A percentile compares a stretch with the other conserved stretches of the same genome.
Conservation (phyloP, 345 rosid species). For the Eucalyptus curtisii region DNA sequence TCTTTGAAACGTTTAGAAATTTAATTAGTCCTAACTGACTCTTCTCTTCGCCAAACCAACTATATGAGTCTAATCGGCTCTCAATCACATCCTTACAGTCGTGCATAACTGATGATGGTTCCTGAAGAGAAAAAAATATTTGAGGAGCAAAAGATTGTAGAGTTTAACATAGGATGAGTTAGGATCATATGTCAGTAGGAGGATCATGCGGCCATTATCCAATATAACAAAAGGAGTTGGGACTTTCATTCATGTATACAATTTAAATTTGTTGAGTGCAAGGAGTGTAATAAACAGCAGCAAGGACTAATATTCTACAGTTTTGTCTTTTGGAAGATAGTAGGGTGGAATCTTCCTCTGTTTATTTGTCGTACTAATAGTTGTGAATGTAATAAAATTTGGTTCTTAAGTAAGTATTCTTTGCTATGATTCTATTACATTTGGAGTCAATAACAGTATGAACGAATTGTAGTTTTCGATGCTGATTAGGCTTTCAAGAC, state of each 20-base stretch:
- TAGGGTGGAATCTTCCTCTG: neutral
- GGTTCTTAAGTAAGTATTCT: neutral
- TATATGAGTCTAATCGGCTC: neutral
- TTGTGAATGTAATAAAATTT: neutral
- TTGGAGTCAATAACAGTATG: neutral
- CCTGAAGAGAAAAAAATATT: neutral
- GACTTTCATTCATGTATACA: neutral
- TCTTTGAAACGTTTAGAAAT: neutral
- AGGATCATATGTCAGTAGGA: neutral
- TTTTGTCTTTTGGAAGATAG: neutral
- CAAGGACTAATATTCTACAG: neutral
- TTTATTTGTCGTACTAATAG: neutral
- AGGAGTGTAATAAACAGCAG: neutral
- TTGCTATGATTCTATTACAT: neutral
- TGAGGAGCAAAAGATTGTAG: neutral
- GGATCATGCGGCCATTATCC: neutral
- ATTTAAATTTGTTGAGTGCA: neutral
- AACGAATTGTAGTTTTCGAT: neutral
- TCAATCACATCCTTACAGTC: neutral
- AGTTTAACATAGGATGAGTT: neutral
- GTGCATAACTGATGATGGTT: neutral
- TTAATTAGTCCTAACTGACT: neutral
- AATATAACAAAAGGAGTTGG: neutral
- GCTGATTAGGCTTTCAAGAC: neutral
- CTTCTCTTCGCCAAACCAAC: neutral